Evolutionary conservation across 2,329 filamentous ascomycete genomes (phyloP).

Genomic region (Capronia coronata): DNA sequence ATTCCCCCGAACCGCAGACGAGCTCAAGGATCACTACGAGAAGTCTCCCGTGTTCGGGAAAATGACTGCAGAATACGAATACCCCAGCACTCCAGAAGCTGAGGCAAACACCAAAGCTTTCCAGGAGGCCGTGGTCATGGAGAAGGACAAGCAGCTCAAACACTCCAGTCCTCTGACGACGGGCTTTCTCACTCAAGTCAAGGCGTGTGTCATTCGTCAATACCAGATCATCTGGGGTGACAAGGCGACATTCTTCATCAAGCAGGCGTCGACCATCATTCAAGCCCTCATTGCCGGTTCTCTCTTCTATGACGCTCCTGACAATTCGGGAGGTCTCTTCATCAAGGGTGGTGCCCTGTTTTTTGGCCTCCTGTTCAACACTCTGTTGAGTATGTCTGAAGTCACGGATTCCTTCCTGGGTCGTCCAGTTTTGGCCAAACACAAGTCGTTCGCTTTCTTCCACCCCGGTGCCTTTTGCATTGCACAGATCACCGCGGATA

Average conservation of each 20-base stretch:
- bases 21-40: slow-evolving; percentile 47
- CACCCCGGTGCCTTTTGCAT: slow-evolving; percentile 46
- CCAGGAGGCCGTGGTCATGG: slow-evolving; percentile 44
- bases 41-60: slow-evolving; percentile 44
- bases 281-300: slow-evolving; percentile 60
- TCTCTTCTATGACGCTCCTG: slow-evolving; percentile 59
- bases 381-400: slow-evolving; percentile 58
- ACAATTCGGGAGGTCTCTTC: slow-evolving; percentile 55
- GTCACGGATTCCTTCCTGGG: slow-evolving; percentile 58
- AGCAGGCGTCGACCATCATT: slow-evolving; percentile 51
- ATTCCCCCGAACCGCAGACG: slow-evolving; percentile 41
- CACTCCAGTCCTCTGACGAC: slow-evolving; percentile 52
- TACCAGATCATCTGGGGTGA: slow-evolving; percentile 63
- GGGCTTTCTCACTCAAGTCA: slow-evolving; percentile 50
- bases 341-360: slow-evolving; percentile 59
- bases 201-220: slow-evolving; percentile 51
- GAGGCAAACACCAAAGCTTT: slow-evolving; percentile 50
- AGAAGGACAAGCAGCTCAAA: slow-evolving; percentile 51
- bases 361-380: slow-evolving; percentile 56
- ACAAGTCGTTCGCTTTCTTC: slow-evolving; percentile 52
- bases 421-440: slow-evolving; percentile 54
- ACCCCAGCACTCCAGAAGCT: slow-evolving; percentile 47
- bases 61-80: slow-evolving; percentile 54
- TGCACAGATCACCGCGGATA: slow-evolving; percentile 44
- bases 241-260: slow-evolving; percentile 58